Evolutionary conservation across 179 eudicot genomes (phyloP), one percentile per base, ranked within the genome.

Genomic region (Beta corolliflora): DNA sequence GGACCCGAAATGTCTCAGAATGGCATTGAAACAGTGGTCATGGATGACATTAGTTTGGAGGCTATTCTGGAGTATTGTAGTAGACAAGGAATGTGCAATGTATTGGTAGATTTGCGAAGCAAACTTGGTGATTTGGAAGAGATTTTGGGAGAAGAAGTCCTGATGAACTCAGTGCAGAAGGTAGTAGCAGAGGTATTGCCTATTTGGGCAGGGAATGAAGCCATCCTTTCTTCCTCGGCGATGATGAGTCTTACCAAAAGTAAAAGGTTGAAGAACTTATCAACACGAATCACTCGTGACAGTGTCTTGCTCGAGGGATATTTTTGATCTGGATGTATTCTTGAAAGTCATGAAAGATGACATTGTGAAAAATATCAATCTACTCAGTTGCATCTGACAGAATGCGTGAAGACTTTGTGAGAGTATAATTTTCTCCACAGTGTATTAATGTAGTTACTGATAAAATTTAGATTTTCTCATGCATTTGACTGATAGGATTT

Each of bases 131-230:
- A 84, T 67, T 86, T 89, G 76, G 92, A 92, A 80, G 97, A 91
- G 72, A 87, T 93, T 66, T 58, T 96, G 66, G 79, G 65, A 78
- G 91, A 88, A 79, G 95, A 94, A 60, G 79, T 84, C 15, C 85
- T 92, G 85, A 78, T 75, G 36, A 89, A 86, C 44, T 82, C 91
- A 77, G n/a, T 94, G 69, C 98, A 96, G 82, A 96, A 93, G 87
- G 79, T 90, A 18, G 83, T 96, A 50, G 94, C 89, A 64, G 96
- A 94, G 86, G 91, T 92, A 71, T 81, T 90, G 84, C 99, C 99
- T 9, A 7, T 86, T 66, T 87, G 88, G 87, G 86, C 82, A 50
- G 90, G 88, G 75, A 69, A 48, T 67, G 69, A 77, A 76, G 71
- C 77, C 81, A 61, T 72, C 73, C 65, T 65, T 36, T 21, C 80